Evolutionary conservation across 2,329 filamentous ascomycete genomes (phyloP).

Genomic region (Botrytis porri): DNA sequence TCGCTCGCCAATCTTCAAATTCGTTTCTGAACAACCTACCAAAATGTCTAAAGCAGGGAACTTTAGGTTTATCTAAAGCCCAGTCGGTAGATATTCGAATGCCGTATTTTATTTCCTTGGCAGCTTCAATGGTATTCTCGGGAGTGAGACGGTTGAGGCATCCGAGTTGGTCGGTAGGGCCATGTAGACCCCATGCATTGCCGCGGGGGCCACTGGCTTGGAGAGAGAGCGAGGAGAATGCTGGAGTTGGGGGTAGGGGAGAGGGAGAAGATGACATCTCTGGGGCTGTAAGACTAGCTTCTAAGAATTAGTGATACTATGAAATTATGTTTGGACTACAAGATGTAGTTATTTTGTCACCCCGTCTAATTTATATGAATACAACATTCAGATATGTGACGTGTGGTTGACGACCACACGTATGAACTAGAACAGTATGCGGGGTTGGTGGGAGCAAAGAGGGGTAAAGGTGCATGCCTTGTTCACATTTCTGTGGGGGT

Average conservation of each 20-base stretch:
- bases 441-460: background rate
- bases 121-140: conserved; percentile 38
- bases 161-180: conserved; percentile 44
- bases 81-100: conserved; percentile 16
- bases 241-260: background rate
- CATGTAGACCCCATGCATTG: conserved; percentile 45
- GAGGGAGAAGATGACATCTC: background rate
- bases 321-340: background rate
- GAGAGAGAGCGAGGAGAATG: conserved; percentile 42
- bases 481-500: background rate
- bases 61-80: conserved; percentile 2
- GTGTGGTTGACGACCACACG: background rate
- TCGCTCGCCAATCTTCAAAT: background rate
- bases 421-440: background rate
- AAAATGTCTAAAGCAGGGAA: conserved; percentile 39
- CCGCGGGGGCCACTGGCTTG: conserved; percentile 43
- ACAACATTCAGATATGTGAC: background rate
- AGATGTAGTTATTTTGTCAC: background rate
- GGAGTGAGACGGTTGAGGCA: conserved; percentile 46
- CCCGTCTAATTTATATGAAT: background rate
- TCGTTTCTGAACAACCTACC: conserved; percentile 21
- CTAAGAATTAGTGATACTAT: background rate
- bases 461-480: background rate
- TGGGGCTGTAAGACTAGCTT: background rate
- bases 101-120: conserved; percentile 17